Conservation (phyloP, 1,139 yeast species). For the Candida sanyaensis region DNA sequence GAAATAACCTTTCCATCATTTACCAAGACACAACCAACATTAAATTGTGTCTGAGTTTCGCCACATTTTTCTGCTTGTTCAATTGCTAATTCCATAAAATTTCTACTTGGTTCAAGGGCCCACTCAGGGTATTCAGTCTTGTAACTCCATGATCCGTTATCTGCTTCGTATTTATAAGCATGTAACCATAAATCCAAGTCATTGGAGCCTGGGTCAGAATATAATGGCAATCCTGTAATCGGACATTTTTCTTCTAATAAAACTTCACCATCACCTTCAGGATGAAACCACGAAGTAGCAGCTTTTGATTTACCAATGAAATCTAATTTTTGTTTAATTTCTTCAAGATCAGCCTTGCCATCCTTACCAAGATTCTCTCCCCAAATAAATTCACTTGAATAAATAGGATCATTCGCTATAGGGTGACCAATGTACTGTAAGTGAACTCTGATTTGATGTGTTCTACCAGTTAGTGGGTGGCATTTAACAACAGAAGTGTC, state of each 20-base stretch:
- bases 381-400: slow-evolving; percentile 69
- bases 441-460: slow-evolving; percentile 95
- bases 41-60: slow-evolving; percentile 83
- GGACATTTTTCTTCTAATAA: slow-evolving; percentile 60
- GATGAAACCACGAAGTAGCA: slow-evolving; percentile 70
- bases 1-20: slow-evolving; percentile 63
- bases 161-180: slow-evolving; percentile 75
- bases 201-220: slow-evolving; percentile 85
- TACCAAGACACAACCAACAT: slow-evolving; percentile 91
- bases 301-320: slow-evolving; percentile 67
- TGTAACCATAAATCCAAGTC: slow-evolving; percentile 90
- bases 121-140: slow-evolving; percentile 82
- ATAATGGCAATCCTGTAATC: slow-evolving; percentile 70
- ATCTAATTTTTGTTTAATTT: slow-evolving; percentile 51
- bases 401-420: slow-evolving; percentile 93
- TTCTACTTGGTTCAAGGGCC: slow-evolving; percentile 66
- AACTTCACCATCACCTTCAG: slow-evolving; percentile 60
- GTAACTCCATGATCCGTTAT: slow-evolving; percentile 66
- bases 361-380: slow-evolving; percentile 60
- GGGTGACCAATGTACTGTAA: slow-evolving; percentile 85
- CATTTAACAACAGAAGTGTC: slow-evolving; percentile 75
- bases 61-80: slow-evolving; percentile 80
- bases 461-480: slow-evolving; percentile 85
- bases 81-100: slow-evolving; percentile 66
- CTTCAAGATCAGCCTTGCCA: slow-evolving; percentile 49